Base-by-base conservation (phyloP, 495 filamentous ascomycete species). In the Aspergillus biplanus region DNA sequence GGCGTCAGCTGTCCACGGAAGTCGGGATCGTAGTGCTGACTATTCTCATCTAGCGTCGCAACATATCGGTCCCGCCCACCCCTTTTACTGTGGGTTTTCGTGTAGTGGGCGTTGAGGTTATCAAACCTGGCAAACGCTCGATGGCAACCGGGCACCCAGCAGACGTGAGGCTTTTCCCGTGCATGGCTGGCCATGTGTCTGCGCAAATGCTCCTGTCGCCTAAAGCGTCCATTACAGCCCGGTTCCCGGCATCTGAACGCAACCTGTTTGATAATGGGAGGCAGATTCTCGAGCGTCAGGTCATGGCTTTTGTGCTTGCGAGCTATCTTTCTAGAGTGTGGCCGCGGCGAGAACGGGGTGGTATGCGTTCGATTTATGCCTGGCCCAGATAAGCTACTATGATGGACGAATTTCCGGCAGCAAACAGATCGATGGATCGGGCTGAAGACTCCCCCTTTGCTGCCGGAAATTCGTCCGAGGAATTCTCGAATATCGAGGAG, bases 121-220 rank as follows among this genome's bases (percentile, higher is more conserved):
- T 82, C 80, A 33, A 76, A 80, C 47, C 80, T 73, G 0, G 75
- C 77, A 63, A 82, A 82, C 1, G 74, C 75, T 1, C 76, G 77
- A 33, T 77, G 74, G 44, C 80, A 82, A 4, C 71, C 80, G 3
- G 77, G 77, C 5, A 80, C 78, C 78, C 76, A 81, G 60, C 78
- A 81, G 1, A 80, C 72, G 70, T 79, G 77, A 13, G 85, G 85
- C 61, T 78, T 83, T 58, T 85, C 83, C 59, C 79, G 78, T 12
- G 83, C 85, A 56, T 87, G 85, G 44, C 81, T 86, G 61, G 80
- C 79, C 68, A 83, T 81, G 67, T 91, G 87, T 15, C 87, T 78
- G 71, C 87, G 88, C 0, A 89, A 70, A 61, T 90, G 87, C 61
- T 90, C 87, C 39, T 84, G 82, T 50, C 87, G 71, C 71, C 86